Evolutionary conservation across 805 yeast genomes (phyloP).

Genomic region (Wickerhamomyces tratensis): DNA sequence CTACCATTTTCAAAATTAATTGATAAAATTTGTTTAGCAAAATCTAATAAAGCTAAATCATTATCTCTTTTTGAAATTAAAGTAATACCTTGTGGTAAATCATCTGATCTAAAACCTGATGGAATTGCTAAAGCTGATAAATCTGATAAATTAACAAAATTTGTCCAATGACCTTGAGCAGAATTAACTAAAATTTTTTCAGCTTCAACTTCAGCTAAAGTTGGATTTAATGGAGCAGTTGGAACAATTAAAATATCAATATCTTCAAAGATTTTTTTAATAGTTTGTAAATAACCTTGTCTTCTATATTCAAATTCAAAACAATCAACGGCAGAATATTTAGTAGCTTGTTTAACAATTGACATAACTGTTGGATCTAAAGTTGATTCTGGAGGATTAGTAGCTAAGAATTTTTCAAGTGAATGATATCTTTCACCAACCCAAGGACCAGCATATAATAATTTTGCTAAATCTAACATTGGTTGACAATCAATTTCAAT

Average conservation of each 20-base stretch:
- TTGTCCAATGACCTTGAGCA: slow-evolving; percentile 95
- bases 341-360: slow-evolving; percentile 72
- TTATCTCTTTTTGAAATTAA: slow-evolving; percentile 73
- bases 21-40: slow-evolving; percentile 66
- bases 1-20: slow-evolving; percentile 35
- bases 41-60: slow-evolving; percentile 80
- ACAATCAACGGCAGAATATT: slow-evolving; percentile 72
- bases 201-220: slow-evolving; percentile 55
- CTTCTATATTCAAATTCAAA: slow-evolving; percentile 84
- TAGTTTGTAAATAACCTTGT: slow-evolving; percentile 63
- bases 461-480: slow-evolving; percentile 70
- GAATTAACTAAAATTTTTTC: slow-evolving; percentile 85
- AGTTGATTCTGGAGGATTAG: slow-evolving; percentile 58
- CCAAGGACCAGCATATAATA: slow-evolving; percentile 98
- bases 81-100: slow-evolving; percentile 87
- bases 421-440: slow-evolving; percentile 93
- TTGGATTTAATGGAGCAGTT: slow-evolving; percentile 89
- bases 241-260: slow-evolving; percentile 83
- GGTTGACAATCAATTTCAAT: slow-evolving; percentile 64
- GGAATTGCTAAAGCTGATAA: slow-evolving; percentile 89
- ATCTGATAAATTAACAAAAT: slow-evolving; percentile 91
- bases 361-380: slow-evolving; percentile 77
- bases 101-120: slow-evolving; percentile 80
- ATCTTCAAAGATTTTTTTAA: slow-evolving; percentile 40
- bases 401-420: slow-evolving; percentile 56